phyloP scores from a whole-genome alignment of 2,329 filamentous ascomycete genomes.

The Thelonectria discophora region DNA sequence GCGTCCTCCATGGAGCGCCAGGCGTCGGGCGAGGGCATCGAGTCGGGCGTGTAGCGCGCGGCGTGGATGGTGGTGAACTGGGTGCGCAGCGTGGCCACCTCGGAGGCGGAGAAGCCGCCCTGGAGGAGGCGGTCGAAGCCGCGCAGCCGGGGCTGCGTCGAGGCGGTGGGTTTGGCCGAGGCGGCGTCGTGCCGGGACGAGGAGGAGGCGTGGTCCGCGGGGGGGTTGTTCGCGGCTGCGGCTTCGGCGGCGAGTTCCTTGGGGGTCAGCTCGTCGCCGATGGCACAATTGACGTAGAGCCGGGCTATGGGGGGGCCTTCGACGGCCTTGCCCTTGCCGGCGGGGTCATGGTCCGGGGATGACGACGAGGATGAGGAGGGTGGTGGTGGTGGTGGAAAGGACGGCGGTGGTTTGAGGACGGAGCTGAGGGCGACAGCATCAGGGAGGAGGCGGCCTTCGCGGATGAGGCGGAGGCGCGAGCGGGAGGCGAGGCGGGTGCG shows the following conservation, averaged over 20 bases:
- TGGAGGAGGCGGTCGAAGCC: constrained; percentile 89
- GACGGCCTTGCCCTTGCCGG: constrained; percentile 67
- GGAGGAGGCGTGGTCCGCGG: constrained; percentile 36
- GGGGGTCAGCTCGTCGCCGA: constrained; percentile 76
- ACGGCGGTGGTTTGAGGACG: constrained; percentile 72
- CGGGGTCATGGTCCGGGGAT: constrained; percentile 25
- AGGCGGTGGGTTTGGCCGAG: constrained; percentile 34
- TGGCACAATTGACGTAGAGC: constrained; percentile 93
- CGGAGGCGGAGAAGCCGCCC: constrained; percentile 82
- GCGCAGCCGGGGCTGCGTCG: constrained; percentile 54
- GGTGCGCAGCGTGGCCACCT: constrained; percentile 84
- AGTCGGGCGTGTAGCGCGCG: constrained; percentile 84
- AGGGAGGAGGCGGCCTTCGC: constrained; percentile 85
- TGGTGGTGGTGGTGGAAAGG: constrained; percentile 46
- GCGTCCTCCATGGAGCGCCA: constrained; percentile 84
- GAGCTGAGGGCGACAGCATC: constrained; percentile 74
- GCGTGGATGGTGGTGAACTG: constrained; percentile 90
- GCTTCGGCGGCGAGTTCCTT: constrained; percentile 76
- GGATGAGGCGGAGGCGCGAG: constrained; percentile 85
- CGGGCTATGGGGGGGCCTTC: constrained; percentile 62
- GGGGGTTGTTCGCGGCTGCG: constrained; percentile 51
- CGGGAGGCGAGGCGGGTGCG: constrained; percentile 74
- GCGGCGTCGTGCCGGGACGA: constrained; percentile 61
- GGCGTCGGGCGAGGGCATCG: constrained; percentile 81
- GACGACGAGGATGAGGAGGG: too few species aligned